These are phyloP conservation scores for Backusella tuberculispora DNA, from an alignment of 192 early-diverging fungal species.

Conservation along the genomic window DNA sequence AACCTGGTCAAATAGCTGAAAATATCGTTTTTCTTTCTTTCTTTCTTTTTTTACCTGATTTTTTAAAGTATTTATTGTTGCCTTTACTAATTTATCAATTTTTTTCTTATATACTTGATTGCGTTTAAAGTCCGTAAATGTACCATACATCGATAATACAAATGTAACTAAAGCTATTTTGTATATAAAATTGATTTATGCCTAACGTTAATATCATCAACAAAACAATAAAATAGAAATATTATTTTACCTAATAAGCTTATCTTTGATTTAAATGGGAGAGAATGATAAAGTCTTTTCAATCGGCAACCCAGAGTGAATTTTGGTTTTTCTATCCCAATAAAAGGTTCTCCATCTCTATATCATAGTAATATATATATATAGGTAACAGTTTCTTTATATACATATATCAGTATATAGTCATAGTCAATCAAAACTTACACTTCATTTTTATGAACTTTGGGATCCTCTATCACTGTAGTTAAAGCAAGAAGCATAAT, in stretches of 20 bases:
- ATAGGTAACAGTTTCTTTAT: background rate
- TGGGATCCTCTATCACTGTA: background rate
- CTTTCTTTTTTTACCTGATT: slow-evolving; percentile 10
- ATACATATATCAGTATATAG: background rate
- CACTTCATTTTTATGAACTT: background rate
- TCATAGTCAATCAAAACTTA: background rate
- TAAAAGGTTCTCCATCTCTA: background rate
- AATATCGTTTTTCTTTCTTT: background rate
- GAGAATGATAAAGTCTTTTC: background rate
- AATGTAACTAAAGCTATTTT: background rate
- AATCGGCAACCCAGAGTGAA: background rate
- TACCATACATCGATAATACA: background rate
- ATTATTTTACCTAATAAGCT: background rate
- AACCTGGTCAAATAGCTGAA: background rate
- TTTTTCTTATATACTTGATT: background rate
- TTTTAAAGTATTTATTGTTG: background rate
- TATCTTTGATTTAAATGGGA: background rate
- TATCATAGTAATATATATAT: background rate
- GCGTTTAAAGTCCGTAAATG: background rate
- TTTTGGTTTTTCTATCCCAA: background rate
- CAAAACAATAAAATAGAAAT: background rate
- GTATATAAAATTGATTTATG: background rate
- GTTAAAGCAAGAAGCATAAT: background rate
- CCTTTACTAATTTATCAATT: background rate
- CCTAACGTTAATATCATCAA: background rate